These are phyloP conservation scores for Aspergillus proliferans DNA, from an alignment of 2,329 filamentous ascomycete species.

Conservation along the genomic window DNA sequence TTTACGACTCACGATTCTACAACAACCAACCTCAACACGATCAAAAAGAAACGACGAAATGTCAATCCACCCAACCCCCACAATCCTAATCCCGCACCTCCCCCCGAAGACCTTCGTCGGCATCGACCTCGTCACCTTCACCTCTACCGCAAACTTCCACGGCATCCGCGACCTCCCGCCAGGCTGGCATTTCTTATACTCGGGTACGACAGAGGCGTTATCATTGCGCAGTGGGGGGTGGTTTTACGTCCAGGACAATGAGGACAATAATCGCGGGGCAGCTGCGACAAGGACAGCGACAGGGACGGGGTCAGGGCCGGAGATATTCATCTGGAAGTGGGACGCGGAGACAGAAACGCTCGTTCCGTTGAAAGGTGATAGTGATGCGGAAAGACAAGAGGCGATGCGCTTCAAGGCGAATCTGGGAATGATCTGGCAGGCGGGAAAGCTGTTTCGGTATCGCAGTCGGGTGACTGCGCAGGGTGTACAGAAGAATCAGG, in stretches of 20 bases:
- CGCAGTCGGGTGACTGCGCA: constrained; percentile 26
- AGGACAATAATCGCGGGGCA: constrained; percentile 8
- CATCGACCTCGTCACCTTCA: constrained; percentile 54
- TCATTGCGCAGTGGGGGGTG: constrained; percentile 58
- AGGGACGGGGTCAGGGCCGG: constrained; percentile 22
- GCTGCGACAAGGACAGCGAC: constrained; percentile 10
- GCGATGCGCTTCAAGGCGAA: constrained; percentile 50
- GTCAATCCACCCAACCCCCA: constrained; percentile 25
- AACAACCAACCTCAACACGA: neutral
- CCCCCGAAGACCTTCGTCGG: constrained; percentile 47
- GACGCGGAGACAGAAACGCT: constrained; percentile 32
- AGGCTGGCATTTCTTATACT: constrained; percentile 58
- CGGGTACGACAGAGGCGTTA: constrained; percentile 51
- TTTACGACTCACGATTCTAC: no score
- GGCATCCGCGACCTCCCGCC: constrained; percentile 54
- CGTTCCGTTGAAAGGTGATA: constrained; percentile 22
- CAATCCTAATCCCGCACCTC: constrained; percentile 39
- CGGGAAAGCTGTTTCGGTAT: constrained; percentile 40
- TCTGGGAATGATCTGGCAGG: constrained; percentile 51
- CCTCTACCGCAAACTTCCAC: constrained; percentile 54
- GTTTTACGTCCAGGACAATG: constrained; percentile 46
- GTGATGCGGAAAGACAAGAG: constrained; percentile 40
- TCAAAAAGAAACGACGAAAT: neutral
- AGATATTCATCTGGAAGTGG: constrained; percentile 54
- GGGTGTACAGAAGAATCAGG: constrained; percentile 21